phyloP scores from a whole-genome alignment of 2,329 filamentous ascomycete species.

The Monosporascus sp. region DNA sequence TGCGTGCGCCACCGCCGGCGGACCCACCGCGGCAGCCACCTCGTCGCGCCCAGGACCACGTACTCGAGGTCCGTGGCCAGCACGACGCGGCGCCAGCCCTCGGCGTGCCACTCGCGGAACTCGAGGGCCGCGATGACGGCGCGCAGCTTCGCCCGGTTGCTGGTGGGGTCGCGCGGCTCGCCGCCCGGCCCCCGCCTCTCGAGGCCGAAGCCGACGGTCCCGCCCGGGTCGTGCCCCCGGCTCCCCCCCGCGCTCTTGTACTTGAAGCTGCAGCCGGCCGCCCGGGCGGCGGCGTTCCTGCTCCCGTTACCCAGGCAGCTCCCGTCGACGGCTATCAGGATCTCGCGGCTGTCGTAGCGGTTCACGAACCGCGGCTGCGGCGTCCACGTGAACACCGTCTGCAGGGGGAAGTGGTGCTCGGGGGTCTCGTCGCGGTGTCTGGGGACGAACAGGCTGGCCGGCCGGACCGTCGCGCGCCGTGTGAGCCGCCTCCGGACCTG shows the following conservation, averaged over 20 bases:
- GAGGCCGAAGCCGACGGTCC: slow-evolving; percentile 22
- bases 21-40: slow-evolving; percentile 35
- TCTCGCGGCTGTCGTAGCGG: slow-evolving; percentile 28
- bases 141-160: slow-evolving; percentile 39
- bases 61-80: slow-evolving; percentile 44
- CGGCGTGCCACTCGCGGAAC: slow-evolving; percentile 32
- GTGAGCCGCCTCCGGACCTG: slow-evolving; percentile 15
- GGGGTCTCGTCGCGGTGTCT: slow-evolving; percentile 20
- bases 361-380: slow-evolving; percentile 29
- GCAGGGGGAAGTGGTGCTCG: slow-evolving; percentile 28
- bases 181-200: slow-evolving; percentile 29
- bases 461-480: slow-evolving; percentile 16
- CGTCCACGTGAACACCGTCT: slow-evolving; percentile 21
- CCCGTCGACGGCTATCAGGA: slow-evolving; percentile 37
- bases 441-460: slow-evolving; percentile 23
- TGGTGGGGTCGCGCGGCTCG: slow-evolving; percentile 24
- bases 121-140: slow-evolving; percentile 18
- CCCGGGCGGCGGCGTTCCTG: slow-evolving; percentile 9
- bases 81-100: slow-evolving; percentile 37
- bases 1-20: slow-evolving; percentile 32
- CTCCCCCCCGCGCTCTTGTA: slow-evolving; percentile 19
- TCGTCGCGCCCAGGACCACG: slow-evolving; percentile 35
- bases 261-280: slow-evolving; percentile 25
- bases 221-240: slow-evolving; percentile 3
- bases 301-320: slow-evolving; percentile 35